A percentile compares a stretch with the other conserved stretches of the same genome.
Evolutionary conservation across 2,329 filamentous ascomycete genomes (phyloP).

Genomic region (Colletotrichum liriopes): DNA sequence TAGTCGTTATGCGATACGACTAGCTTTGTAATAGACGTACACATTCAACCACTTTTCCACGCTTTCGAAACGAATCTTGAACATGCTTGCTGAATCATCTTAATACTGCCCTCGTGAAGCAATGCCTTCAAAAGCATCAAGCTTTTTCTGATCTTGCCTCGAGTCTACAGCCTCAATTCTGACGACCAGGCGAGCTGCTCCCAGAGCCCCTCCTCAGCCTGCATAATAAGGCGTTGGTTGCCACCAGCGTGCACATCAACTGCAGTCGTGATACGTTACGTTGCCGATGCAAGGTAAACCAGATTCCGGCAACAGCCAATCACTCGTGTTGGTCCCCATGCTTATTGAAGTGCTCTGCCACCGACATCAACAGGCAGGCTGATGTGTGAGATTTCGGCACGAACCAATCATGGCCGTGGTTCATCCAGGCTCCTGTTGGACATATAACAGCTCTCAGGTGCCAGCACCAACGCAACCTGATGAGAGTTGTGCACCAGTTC

Average conservation of each 20-base stretch:
- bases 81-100: neutral
- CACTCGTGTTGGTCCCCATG: neutral
- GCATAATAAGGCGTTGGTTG: neutral
- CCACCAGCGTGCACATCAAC: neutral
- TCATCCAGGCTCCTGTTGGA: too few species aligned
- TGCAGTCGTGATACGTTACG: neutral
- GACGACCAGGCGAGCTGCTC: neutral
- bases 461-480: neutral
- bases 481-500: neutral
- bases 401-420: neutral
- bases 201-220: neutral
- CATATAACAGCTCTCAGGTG: neutral
- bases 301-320: constrained; percentile 10
- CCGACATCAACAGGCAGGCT: neutral
- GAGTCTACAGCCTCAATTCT: neutral
- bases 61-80: neutral
- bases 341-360: neutral
- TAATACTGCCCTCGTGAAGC: neutral
- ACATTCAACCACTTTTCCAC: neutral
- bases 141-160: too few species aligned
- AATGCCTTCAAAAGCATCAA: neutral
- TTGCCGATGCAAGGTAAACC: neutral
- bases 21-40: too few species aligned
- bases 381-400: neutral
- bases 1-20: too few species aligned